Conservation (phyloP, 352 stramenopile genomes). For the Achlya hypogyna region DNA sequence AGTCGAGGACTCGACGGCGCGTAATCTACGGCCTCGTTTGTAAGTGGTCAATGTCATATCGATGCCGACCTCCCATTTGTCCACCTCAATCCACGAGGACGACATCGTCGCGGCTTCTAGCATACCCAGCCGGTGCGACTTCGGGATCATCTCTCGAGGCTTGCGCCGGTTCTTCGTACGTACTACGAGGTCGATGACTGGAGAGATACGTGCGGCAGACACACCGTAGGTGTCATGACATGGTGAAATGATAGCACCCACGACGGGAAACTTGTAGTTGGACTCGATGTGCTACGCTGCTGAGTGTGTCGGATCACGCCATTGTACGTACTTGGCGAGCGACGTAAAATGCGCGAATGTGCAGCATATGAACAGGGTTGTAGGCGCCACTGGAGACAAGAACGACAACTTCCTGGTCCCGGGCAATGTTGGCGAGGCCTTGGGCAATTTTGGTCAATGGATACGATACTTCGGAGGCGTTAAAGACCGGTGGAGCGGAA, state of each 20-base stretch:
- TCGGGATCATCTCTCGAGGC: conserved; percentile 68
- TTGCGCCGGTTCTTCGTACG: conserved; percentile 60
- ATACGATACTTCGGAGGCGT: conserved; percentile 56
- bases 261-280: conserved; percentile 71
- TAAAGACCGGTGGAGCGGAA: conserved; percentile 30
- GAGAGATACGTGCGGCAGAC: not conserved
- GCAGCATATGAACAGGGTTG: conserved; percentile 72
- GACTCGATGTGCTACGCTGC: conserved; percentile 39
- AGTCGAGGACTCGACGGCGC: conserved; percentile 56
- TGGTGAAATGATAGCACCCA: conserved; percentile 67
- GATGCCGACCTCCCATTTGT: conserved; percentile 52
- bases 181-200: conserved; percentile 20
- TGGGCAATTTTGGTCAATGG: conserved; percentile 59
- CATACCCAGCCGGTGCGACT: conserved; percentile 48
- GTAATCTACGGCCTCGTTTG: conserved; percentile 32
- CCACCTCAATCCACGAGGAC: conserved; percentile 74
- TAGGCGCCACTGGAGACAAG: conserved; percentile 65
- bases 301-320: too few relatives aligned
- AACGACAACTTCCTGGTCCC: conserved; percentile 46
- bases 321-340: conserved; percentile 30
- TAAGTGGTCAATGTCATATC: not conserved
- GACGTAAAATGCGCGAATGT: conserved; percentile 68
- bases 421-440: conserved; percentile 39
- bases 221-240: conserved; percentile 53
- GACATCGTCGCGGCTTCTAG: conserved; percentile 54